These are phyloP conservation scores for Rubus parviflorus DNA, from an alignment of 306 rosid species.

Conservation along the genomic window DNA sequence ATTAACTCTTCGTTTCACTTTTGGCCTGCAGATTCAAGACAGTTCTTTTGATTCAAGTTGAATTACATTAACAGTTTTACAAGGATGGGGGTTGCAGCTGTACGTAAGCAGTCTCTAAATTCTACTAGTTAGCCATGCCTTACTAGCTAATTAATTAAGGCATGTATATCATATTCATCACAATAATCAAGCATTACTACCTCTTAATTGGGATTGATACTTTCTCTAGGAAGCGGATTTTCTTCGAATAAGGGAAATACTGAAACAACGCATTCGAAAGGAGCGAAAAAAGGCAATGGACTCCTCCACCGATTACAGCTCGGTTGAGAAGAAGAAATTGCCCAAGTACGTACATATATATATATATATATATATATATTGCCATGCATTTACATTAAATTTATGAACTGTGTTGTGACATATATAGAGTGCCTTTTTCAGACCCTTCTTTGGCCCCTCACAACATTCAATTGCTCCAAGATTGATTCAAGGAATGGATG, in stretches of 20 bases:
- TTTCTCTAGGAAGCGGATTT: neutral
- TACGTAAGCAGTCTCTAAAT: neutral
- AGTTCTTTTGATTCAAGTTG: neutral
- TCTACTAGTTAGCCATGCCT: neutral
- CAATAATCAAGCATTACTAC: too few species aligned
- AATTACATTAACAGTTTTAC: neutral
- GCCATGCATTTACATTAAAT: neutral
- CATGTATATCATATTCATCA: too few species aligned
- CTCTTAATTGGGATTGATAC: neutral
- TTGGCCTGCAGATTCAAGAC: neutral
- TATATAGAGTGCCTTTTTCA: neutral
- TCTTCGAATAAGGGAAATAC: neutral
- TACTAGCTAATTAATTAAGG: neutral
- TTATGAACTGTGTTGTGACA: neutral
- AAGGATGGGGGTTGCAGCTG: neutral
- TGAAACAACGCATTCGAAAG: neutral
- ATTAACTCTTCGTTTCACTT: too few species aligned
- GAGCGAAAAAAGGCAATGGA: neutral
- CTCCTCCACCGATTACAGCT: neutral
- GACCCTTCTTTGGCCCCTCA: neutral
- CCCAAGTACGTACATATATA: neutral
- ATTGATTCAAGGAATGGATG: neutral
- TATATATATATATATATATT: neutral
- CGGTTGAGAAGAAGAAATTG: neutral
- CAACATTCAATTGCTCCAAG: neutral